Conservation (phyloP, 495 filamentous ascomycete species). For the Penicillium waksmanii region DNA sequence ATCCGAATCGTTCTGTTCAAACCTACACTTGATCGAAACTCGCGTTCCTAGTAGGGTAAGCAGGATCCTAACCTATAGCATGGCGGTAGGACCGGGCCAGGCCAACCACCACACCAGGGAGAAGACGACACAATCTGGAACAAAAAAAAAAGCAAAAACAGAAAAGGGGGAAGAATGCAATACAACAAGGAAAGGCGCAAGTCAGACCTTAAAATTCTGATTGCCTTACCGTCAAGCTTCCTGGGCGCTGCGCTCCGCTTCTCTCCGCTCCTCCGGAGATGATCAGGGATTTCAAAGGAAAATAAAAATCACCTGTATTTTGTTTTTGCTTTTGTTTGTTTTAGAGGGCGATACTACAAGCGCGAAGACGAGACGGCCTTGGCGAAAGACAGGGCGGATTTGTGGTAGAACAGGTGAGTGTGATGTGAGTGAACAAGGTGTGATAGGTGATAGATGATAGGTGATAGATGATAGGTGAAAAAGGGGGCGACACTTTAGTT, state of each 20-base stretch:
- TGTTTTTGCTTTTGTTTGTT: neutral
- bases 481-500: slow-evolving; percentile 31
- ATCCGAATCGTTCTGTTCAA: no score
- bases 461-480: neutral
- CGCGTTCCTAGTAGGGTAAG: no score
- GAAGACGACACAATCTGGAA: no score
- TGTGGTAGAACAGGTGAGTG: neutral
- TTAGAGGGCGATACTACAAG: slow-evolving; percentile 42
- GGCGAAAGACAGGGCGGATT: slow-evolving; percentile 18
- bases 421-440: slow-evolving; percentile 6
- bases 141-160: no score
- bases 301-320: neutral
- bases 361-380: slow-evolving; percentile 39
- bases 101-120: no score
- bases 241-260: neutral
- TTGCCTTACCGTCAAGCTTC: slow-evolving; percentile 4
- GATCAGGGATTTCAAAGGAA: neutral
- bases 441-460: slow-evolving; percentile 7
- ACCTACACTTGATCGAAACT: no score
- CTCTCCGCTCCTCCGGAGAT: neutral
- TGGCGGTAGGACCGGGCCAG: no score
- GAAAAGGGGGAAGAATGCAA: no score
- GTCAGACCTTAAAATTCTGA: neutral
- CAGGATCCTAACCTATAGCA: no score
- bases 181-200: no score